Conservation (phyloP, 345 rosid species). For the Cardamine chenopodiifolia region DNA sequence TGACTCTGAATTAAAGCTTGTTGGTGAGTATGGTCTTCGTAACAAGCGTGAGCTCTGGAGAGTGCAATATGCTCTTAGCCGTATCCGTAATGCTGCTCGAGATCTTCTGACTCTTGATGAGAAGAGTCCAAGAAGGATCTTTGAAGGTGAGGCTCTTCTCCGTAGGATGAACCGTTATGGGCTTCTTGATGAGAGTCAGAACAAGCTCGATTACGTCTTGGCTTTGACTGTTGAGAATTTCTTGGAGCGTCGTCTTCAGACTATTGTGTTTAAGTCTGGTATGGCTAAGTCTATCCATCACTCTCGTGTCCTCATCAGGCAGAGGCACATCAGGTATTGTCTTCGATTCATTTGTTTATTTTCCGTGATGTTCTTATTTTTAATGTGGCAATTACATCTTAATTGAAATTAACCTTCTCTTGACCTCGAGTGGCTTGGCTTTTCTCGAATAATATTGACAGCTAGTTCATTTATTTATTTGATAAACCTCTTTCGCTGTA, state of each 20-base stretch:
- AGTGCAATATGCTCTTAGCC: conserved; percentile 63
- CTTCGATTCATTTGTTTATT: neutral
- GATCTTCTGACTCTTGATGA: conserved; percentile 67
- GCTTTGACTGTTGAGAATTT: conserved; percentile 72
- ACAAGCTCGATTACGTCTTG: conserved; percentile 77
- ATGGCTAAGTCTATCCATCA: conserved; percentile 76
- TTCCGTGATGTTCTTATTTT: no score
- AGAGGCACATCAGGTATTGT: conserved; percentile 62
- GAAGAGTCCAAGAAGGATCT: conserved; percentile 59
- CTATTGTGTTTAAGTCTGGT: conserved; percentile 66
- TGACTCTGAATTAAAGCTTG: conserved; percentile 65
- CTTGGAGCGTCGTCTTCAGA: conserved; percentile 72
- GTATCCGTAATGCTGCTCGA: conserved; percentile 64
- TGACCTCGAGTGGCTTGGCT: no score
- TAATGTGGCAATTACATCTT: no score
- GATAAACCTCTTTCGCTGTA: no score
- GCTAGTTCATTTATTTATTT: no score
- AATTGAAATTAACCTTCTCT: no score
- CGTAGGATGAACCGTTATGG: conserved; percentile 67
- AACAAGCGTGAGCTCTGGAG: conserved; percentile 75
- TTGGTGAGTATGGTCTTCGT: conserved; percentile 68
- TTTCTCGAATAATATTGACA: no score
- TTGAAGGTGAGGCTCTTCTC: conserved; percentile 67
- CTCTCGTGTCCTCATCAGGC: conserved; percentile 69
- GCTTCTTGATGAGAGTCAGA: conserved; percentile 68